Percentiles rank a stretch among this genome's conserved stretches.
These are phyloP conservation scores for Phyllostachys edulis DNA, from an alignment of 176 grass and related monocot genomes.

Conservation along the genomic window DNA sequence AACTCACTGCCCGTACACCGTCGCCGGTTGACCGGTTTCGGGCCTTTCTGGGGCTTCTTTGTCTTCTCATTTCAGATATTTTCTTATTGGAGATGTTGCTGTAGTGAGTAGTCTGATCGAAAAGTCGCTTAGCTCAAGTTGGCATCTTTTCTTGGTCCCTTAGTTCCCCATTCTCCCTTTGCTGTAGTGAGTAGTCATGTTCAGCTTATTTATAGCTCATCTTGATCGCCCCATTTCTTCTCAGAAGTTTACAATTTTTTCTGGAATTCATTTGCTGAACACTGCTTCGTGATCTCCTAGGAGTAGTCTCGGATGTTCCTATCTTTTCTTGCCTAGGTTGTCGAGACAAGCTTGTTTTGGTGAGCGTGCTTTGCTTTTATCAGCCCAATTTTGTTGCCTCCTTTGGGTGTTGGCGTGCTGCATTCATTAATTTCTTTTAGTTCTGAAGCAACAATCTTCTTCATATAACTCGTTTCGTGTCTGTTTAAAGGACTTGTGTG, in stretches of 20 bases:
- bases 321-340: neutral
- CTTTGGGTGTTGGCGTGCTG: neutral
- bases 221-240: neutral
- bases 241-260: neutral
- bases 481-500: neutral
- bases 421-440: neutral
- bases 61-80: neutral
- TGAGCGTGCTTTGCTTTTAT: neutral
- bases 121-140: too few relatives aligned
- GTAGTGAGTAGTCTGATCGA: too few relatives aligned
- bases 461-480: neutral
- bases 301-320: neutral
- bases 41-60: neutral
- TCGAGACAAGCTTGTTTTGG: neutral
- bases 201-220: neutral
- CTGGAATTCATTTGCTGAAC: neutral
- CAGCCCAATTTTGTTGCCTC: neutral
- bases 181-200: too few relatives aligned
- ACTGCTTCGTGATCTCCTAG: neutral
- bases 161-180: too few relatives aligned
- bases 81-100: neutral
- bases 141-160: too few relatives aligned
- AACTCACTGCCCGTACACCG: too few relatives aligned
- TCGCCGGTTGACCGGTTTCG: too few relatives aligned
- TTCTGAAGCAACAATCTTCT: neutral